A percentile compares a stretch with the other conserved stretches of the same genome.
Conservation (phyloP, 1,284 basidiomycete genomes). For the Xerocomus amazonicus region DNA sequence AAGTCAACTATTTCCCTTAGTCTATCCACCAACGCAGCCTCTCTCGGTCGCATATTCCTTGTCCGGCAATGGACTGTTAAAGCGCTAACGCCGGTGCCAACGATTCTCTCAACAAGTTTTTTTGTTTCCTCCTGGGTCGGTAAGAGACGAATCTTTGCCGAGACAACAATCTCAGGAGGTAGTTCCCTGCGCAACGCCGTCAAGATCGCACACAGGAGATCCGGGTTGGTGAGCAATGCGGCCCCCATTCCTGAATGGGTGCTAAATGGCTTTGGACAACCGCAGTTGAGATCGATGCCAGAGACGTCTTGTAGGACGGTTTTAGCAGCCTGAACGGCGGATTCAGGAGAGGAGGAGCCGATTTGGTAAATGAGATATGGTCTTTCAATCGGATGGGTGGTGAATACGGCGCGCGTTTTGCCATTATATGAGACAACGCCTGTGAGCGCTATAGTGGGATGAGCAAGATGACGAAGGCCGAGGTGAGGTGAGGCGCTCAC, state of each 20-base stretch:
- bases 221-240: constrained; percentile 88
- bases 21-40: constrained; percentile 77
- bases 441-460: constrained; percentile 56
- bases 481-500: constrained; percentile 43
- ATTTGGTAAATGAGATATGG: constrained; percentile 91
- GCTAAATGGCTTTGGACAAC: constrained; percentile 94
- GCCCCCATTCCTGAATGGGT: constrained; percentile 97
- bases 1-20: constrained; percentile 84
- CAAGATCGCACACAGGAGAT: constrained; percentile 85
- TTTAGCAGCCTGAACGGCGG: constrained; percentile 90
- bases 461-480: not conserved
- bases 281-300: constrained; percentile 94
- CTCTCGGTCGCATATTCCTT: constrained; percentile 84
- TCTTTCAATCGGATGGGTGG: constrained; percentile 93
- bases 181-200: constrained; percentile 71
- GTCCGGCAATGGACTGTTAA: constrained; percentile 97
- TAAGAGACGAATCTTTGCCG: constrained; percentile 90
- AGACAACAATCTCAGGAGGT: constrained; percentile 76
- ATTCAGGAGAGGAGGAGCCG: constrained; percentile 83
- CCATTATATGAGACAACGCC: constrained; percentile 89
- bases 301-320: constrained; percentile 87
- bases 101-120: constrained; percentile 81
- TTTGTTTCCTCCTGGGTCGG: constrained; percentile 86
- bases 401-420: constrained; percentile 83
- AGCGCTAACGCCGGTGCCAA: constrained; percentile 84